These are phyloP conservation scores for Ogataea zsoltii DNA, from an alignment of 805 yeast genomes.

Conservation along the genomic window DNA sequence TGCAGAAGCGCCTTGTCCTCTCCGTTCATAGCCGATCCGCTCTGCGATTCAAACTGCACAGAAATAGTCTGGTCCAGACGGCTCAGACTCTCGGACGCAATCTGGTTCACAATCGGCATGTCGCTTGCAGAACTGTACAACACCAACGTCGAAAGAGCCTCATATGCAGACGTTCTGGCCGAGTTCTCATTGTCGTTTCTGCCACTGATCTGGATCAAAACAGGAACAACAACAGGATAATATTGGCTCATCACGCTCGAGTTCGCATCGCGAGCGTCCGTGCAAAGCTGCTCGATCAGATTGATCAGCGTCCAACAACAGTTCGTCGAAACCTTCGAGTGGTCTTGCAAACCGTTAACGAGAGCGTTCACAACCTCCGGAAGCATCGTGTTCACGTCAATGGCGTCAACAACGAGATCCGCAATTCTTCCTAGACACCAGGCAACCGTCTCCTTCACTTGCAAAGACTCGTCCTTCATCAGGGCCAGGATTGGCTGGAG, in stretches of 20 bases:
- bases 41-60: constrained; percentile 49
- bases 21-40: constrained; percentile 33
- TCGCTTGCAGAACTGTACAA: constrained; percentile 71
- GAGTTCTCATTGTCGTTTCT: constrained; percentile 81
- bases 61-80: constrained; percentile 72
- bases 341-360: constrained; percentile 79
- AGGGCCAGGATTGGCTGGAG: constrained; percentile 72
- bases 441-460: constrained; percentile 95
- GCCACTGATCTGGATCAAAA: constrained; percentile 66
- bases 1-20: constrained; percentile 81
- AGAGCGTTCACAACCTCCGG: constrained; percentile 75
- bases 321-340: constrained; percentile 92
- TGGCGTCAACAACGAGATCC: constrained; percentile 76
- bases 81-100: constrained; percentile 72
- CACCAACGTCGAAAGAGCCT: constrained; percentile 84
- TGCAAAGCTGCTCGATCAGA: constrained; percentile 77
- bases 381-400: constrained; percentile 63
- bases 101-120: constrained; percentile 62
- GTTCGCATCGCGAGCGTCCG: constrained; percentile 47
- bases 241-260: constrained; percentile 73
- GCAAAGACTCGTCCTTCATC: constrained; percentile 73
- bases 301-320: constrained; percentile 98
- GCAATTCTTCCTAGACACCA: constrained; percentile 98
- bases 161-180: constrained; percentile 94
- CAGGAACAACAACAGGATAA: constrained; percentile 68